Base-by-base conservation (phyloP, 371 early-diverging fungal species). In the Lichtheimia ramosa region DNA sequence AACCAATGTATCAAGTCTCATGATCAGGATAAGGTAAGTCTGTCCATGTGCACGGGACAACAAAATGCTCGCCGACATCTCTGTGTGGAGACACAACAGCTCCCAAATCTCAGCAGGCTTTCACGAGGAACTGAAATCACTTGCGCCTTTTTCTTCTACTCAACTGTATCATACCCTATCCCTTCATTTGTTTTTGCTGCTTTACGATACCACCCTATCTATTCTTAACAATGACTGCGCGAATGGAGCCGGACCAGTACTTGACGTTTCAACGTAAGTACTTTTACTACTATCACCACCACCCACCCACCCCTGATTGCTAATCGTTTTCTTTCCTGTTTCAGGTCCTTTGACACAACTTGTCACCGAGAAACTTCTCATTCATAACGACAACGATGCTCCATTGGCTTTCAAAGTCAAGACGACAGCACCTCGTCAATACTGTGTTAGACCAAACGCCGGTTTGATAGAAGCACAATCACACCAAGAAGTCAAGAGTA, bases 351-450 rank as follows among this genome's bases (percentile, higher is more conserved):
- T 95, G 69, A 88, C 86, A 42, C 65, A 73, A 21, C 69, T 83
- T 46, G 82, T 84, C 53, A 86, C 87, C 56, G 85, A 86, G 65
- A 70, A 69, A 13, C 79, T 95, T 48, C 62, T 65, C 27, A 79
- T 96, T 61, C 77, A 71, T 43, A 96, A 96, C 80, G 73, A 82
- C 25, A 81, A 85, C 56, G 76, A 82, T 62, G 64, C 79, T 42
- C 83, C 92, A 0, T 77, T 91, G 39, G 89, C 92, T 12, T 99
- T 96, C 81, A 97, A 99, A 77, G 93, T 99, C 70, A 97, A 97
- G 70, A 99, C 99, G 4, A 99, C 98, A 7, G 94, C 96, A 0
- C 99, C 99, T 18, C 95, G 95, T 75, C 93, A 94, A 71, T 99
- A 97, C 74, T 95, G 94, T 66, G 95, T 99, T 40, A 88, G 96